Conservation (phyloP, 495 filamentous ascomycete genomes). For the Neurospora sp. region DNA sequence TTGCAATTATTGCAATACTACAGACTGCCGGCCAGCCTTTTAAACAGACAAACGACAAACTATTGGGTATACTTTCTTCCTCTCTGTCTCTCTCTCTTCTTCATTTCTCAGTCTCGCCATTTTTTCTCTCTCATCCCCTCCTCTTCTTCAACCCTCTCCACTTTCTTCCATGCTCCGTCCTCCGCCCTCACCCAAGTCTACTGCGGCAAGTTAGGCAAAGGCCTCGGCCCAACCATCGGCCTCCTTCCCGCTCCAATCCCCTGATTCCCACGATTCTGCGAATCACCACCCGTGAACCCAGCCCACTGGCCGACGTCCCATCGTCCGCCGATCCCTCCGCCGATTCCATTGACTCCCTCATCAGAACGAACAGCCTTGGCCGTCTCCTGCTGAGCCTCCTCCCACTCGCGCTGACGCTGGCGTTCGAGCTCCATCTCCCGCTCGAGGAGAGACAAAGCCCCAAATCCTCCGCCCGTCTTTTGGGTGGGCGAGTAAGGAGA, state of each 20-base stretch:
- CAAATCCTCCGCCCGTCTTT: constrained; percentile 58
- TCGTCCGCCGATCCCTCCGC: constrained; percentile 46
- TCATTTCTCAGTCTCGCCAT: too few relatives aligned
- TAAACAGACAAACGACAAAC: background rate
- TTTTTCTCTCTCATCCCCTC: background rate
- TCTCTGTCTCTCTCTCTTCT: background rate
- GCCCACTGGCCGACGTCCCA: constrained; percentile 86
- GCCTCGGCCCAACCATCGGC: constrained; percentile 71
- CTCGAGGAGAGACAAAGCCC: constrained; percentile 74
- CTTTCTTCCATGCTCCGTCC: background rate
- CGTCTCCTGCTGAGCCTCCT: constrained; percentile 73
- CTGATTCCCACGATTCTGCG: constrained; percentile 59
- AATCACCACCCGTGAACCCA: constrained; percentile 76
- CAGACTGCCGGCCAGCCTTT: background rate
- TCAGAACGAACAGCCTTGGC: constrained; percentile 43
- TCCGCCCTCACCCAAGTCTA: background rate
- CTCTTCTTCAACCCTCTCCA: background rate
- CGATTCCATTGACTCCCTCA: constrained; percentile 41
- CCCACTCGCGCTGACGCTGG: constrained; percentile 89
- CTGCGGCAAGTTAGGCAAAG: constrained; percentile 38
- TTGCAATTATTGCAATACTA: background rate
- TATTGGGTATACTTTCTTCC: background rate
- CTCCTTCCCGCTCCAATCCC: constrained; percentile 67
- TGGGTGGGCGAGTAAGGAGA: constrained; percentile 40
- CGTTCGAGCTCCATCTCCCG: constrained; percentile 95